Evolutionary conservation across 176 grass and related monocot genomes (phyloP), one percentile per base, ranked within the genome.

Genomic region (Oryza brachyantha): DNA sequence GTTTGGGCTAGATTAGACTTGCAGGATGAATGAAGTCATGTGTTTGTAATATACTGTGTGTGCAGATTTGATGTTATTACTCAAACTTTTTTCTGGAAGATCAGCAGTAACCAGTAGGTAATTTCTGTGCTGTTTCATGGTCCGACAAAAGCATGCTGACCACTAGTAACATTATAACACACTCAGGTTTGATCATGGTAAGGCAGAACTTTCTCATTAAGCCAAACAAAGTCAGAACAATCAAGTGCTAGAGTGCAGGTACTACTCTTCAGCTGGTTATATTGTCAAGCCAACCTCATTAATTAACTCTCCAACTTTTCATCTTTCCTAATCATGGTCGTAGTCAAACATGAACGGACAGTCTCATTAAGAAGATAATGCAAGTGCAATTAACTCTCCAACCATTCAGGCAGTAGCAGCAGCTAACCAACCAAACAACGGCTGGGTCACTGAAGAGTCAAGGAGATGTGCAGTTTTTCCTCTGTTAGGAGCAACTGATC

Each of bases 401-500:
- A 28, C 60, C 29, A 29, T 22, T 31, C 68, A 65, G 14, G 16
- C 29, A 43, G 62, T 31, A 60, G 81, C 43, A 43, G 62, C 29
- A 60, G 81, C 32, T 68, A 12, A 67, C 70, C 80, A 66, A 83
- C 68, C 58, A 43, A 10, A 24, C 57, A 4, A 10, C 1, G 31
- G 0, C 57, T 1, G 12, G 11, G 13, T 21, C 37, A 7, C 45
- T 55, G 1, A 29, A 26, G 50, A 84, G 74, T 62, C 29, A 59
- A 70, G 57, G 17, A 65, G 34, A 54, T 42, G 10, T 21, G 19
- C 46, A 28, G 6, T 21, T 35, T 73, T 61, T 31, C 38, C n/a
- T 5, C 8, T 75, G 73, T 69, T 76, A 76, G 72, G 81, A 68
- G 73, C 79, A 70, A 46, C 71, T 1, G 1, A 11, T 52, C 24